Evolutionary conservation across 179 eudicot genomes (phyloP), one percentile per base, ranked within the genome.

Genomic region (Silene noctiflora): DNA sequence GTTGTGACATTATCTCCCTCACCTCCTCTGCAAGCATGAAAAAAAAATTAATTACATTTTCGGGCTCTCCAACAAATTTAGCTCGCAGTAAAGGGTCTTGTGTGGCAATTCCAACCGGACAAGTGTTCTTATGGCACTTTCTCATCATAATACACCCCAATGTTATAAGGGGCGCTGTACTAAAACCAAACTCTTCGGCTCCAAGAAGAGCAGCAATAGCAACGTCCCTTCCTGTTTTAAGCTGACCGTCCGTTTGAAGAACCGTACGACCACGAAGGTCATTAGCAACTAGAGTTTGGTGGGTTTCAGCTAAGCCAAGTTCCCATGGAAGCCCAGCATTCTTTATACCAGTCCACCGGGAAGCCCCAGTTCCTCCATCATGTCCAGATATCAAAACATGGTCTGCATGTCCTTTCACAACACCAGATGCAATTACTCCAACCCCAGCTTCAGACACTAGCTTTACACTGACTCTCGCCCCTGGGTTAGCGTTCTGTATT

Each of bases 311-410:
- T 70, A 96, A 83, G 62, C 99, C 99, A 79, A 96, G 97, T 83
- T 96, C 99, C 99, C 99, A 96, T 4, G 99, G 99, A 76, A 96
- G 91, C 67, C 99, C 99, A 56, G 99, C 99, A 85, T 86, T 90
- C 86, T 96, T 96, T 79, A 96, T 96, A 4, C 99, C 98, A n/a
- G 98, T 96, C 99, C 98, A 96, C 55, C 99, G 84, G 27, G 98
- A 90, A 66, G 98, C 99, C 9, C 99, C 99, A 2, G 99, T 96
- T 35, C 99, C 99, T 76, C 99, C 99, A 83, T 96, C 99, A 55
- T 96, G 99, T 63, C 99, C 99, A 20, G 99, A 94, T 69, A 94
- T 96, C 82, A 96, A 76, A 74, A 96, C 93, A 83, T 90, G 99
- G 71, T 94, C 98, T 0, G 99, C 99, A 64, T 96, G 98, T 13